Base-by-base conservation (phyloP, 1,284 basidiomycete species). In the Rugosomyces carneus region DNA sequence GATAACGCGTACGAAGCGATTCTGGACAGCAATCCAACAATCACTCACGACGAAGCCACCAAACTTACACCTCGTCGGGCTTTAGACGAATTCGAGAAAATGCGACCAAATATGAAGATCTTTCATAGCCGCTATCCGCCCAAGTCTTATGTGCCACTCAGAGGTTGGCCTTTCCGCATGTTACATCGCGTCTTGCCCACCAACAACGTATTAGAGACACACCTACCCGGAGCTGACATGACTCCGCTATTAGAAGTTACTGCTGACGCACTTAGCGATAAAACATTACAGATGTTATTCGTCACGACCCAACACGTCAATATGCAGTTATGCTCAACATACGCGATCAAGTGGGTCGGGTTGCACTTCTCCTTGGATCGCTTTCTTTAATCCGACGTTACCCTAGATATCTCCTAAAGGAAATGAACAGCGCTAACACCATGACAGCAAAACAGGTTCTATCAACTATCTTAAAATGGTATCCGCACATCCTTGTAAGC, bases 231-330 rank as follows among this genome's bases (percentile, higher is more conserved):
- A 2, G 23, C 49, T 20, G 39, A 43, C 21, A 49, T 49, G 20
- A 31, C 13, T 4, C 7, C 37, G 19, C 41, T 53, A n/a, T 5
- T 53, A 15, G 43, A 49, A 10, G 38, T 36, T 3, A 53, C 52
- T 10, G 42, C 44, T 11, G 39, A 10, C 2, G 47, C 47, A 4
- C 47, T 53, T 13, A 47, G 47, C 11, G 38, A 49, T 23, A 45
- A 50, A 8, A 48, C 43, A 11, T 39, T 53, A 4, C 45, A 53
- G 16, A 31, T 48, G 10, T 24, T 53, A 4, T 48, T 53, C 45
- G 44, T 46, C n/a, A 35, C 51, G 5, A 48, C 46, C 13, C 51
- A 53, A 35, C 45, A 41, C 16, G 10, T 24, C 2, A 48, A 18
- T 18, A 13, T 53, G 37, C 45, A 47, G 18, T 21, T 48, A 10